Evolutionary conservation across 78 protist genomes (phyloP), one percentile per base, ranked within the genome.

Genomic region (Dictyostelium citrinum): DNA sequence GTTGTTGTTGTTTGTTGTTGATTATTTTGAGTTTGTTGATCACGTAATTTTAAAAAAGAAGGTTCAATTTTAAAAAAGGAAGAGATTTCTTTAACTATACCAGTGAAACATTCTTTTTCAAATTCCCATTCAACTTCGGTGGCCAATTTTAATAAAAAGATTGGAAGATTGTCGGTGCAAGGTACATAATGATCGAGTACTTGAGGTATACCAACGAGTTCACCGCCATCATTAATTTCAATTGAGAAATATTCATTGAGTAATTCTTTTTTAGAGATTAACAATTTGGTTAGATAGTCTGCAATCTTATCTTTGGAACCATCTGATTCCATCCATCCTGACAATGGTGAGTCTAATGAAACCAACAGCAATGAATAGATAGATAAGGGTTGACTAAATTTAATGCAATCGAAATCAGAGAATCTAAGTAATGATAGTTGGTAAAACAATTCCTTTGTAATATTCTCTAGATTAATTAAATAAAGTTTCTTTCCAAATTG

Each of bases 121-220:
- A 27, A 81, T 41, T 61, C 70, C 98, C 98, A 96, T 55, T 95
- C 95, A 1, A 96, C 97, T 20, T 91, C 96, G 1, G 81, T 37
- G 3, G 95, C 93, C 76, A 96, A 76, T 29, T 78, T 93, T 20
- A 92, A 43, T 31, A 96, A n/a, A 74, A 96, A 88, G 20, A 27
- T 35, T 24, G 98, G 97, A 12, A 96, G 68, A 35, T 67, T 82
- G 35, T 58, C 76, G 14, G 96, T 86, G 24, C 96, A 91, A 6
- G 98, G 98, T 20, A 85, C 95, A 78, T 96, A 96, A 17, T 92
- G 90, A n/a, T 78, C 93, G 1, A 96, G 27, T 6, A 96, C 60
- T 67, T 96, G 96, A 16, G 98, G 96, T 3, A 96, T 82, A 17
- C 92, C 46, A 24, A 3, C 9, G 5, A 96, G 4, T 24, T 27